Percentiles rank a stretch among this genome's conserved stretches.
Conservation (phyloP, 306 rosid genomes). For the Acacia crassicarpa region DNA sequence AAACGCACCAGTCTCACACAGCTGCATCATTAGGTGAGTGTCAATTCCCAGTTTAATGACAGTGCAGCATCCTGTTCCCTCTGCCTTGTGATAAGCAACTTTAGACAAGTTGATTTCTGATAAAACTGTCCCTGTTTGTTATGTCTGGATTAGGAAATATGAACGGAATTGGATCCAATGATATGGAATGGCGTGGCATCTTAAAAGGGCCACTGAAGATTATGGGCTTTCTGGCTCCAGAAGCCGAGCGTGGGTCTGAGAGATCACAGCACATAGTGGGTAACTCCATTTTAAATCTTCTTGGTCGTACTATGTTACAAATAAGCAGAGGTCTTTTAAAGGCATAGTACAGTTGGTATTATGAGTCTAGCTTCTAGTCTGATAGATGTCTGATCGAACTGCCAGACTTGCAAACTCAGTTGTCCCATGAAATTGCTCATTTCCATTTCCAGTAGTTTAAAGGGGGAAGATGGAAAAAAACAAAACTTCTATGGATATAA, state of each 20-base stretch:
- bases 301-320: background rate
- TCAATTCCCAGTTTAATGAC: constrained; percentile 28
- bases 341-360: background rate
- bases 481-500: too few species aligned
- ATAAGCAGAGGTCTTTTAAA: background rate
- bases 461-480: background rate
- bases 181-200: constrained; percentile 26
- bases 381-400: background rate
- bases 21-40: constrained; percentile 7
- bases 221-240: background rate
- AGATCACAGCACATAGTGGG: constrained; percentile 10
- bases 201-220: constrained; percentile 23
- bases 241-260: background rate
- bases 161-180: constrained; percentile 23
- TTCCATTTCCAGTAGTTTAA: background rate
- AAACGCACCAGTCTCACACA: background rate
- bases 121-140: background rate
- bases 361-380: background rate
- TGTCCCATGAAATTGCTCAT: background rate
- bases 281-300: constrained; percentile 7
- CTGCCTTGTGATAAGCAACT: constrained; percentile 17
- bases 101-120: constrained; percentile 23
- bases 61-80: constrained; percentile 15
- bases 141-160: constrained; percentile 7
- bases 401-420: background rate